A percentile compares a stretch with the other conserved stretches of the same genome.
These are phyloP conservation scores for Kazachstania kunashirensis DNA, from an alignment of 805 yeast genomes.

Conservation along the genomic window DNA sequence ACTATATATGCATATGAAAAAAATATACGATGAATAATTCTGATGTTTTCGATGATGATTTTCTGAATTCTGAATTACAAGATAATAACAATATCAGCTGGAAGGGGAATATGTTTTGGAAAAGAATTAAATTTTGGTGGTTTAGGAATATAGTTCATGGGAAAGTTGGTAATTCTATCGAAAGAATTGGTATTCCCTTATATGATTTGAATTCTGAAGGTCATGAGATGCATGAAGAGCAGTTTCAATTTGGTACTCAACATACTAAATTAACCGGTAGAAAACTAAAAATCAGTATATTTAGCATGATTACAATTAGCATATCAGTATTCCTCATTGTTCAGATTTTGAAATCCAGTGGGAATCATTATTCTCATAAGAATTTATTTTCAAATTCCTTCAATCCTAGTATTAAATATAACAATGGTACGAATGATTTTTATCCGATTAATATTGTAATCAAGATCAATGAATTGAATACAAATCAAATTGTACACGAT, in stretches of 20 bases:
- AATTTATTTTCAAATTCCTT: not conserved
- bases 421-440: slow-evolving; percentile 59
- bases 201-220: slow-evolving; percentile 17
- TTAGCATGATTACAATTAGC: too few relatives aligned
- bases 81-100: slow-evolving; percentile 9
- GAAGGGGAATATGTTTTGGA: slow-evolving; percentile 11
- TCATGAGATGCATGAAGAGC: slow-evolving; percentile 3
- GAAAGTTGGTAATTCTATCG: not conserved
- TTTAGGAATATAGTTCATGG: not conserved
- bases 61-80: not conserved
- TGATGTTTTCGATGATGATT: slow-evolving; percentile 2
- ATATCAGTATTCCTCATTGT: slow-evolving; percentile 1
- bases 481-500: slow-evolving; percentile 39
- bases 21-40: not conserved
- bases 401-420: slow-evolving; percentile 14
- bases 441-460: slow-evolving; percentile 73
- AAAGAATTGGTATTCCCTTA: slow-evolving; percentile 14
- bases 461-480: slow-evolving; percentile 86
- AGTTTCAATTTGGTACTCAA: not conserved
- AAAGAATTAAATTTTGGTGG: slow-evolving; percentile 8
- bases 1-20: too few relatives aligned
- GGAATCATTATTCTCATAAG: too few relatives aligned
- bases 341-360: slow-evolving; percentile 3
- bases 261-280: too few relatives aligned
- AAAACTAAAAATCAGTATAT: too few relatives aligned